Evolutionary conservation across 495 filamentous ascomycete genomes (phyloP).

Genomic region (Penicillium argentinense): DNA sequence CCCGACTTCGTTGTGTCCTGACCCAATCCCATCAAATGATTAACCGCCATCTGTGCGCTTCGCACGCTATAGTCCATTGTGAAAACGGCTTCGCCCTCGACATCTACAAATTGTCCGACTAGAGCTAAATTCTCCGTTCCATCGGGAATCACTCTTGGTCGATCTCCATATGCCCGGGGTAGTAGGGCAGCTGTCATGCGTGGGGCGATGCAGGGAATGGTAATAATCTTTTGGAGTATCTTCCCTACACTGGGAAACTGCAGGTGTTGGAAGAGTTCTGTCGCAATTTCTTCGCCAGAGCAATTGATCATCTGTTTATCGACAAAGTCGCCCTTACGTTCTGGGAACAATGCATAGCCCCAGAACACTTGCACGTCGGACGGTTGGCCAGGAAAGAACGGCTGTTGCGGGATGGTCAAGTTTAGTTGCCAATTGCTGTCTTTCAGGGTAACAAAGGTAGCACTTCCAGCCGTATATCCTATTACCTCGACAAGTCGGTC

Average conservation of each 20-base stretch:
- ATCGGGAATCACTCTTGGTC: slow-evolving; percentile 8
- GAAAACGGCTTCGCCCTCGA: slow-evolving; percentile 1
- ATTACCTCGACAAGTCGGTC: slow-evolving; percentile 14
- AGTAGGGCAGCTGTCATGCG: slow-evolving; percentile 11
- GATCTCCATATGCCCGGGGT: neutral
- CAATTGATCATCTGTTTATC: slow-evolving; percentile 37
- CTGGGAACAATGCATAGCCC: slow-evolving; percentile 35
- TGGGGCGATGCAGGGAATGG: slow-evolving; percentile 21
- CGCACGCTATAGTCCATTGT: slow-evolving; percentile 5
- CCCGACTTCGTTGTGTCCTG: too few relatives aligned
- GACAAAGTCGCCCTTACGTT: slow-evolving; percentile 30
- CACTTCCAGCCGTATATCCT: neutral
- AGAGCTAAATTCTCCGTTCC: slow-evolving; percentile 9
- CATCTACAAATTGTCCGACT: slow-evolving; percentile 14
- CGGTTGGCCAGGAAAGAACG: slow-evolving; percentile 33
- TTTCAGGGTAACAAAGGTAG: slow-evolving; percentile 27
- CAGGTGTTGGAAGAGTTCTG: slow-evolving; percentile 33
- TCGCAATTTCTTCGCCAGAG: slow-evolving; percentile 34
- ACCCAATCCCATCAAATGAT: slow-evolving; percentile 8
- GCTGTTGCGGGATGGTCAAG: slow-evolving; percentile 36
- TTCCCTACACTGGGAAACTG: slow-evolving; percentile 9
- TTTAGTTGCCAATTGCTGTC: slow-evolving; percentile 35
- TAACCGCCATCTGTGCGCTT: slow-evolving; percentile 6
- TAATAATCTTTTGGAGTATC: neutral
- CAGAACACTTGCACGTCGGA: slow-evolving; percentile 28